phyloP scores from a whole-genome alignment of 2,329 filamentous ascomycete genomes.

The Aspergillus hiratsukae region DNA sequence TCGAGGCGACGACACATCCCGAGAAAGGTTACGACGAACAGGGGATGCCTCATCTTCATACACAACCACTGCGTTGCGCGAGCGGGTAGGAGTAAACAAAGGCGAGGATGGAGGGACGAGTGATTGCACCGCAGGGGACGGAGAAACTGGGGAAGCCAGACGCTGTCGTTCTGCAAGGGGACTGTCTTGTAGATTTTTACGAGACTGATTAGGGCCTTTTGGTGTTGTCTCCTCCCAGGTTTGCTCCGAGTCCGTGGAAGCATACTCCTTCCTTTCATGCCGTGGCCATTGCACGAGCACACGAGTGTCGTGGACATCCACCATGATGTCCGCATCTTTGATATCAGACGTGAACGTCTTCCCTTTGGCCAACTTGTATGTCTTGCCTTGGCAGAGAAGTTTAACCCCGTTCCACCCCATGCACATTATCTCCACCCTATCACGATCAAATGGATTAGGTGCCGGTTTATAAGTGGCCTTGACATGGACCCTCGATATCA shows the following conservation, averaged over 20 bases:
- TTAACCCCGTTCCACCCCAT: constrained; percentile 94
- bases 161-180: constrained; percentile 56
- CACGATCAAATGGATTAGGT: constrained; percentile 61
- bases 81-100: constrained; percentile 40
- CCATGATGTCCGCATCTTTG: constrained; percentile 82
- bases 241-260: constrained; percentile 58
- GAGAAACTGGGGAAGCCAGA: constrained; percentile 74
- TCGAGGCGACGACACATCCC: constrained; percentile 25
- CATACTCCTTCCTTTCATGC: constrained; percentile 49
- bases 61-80: constrained; percentile 51
- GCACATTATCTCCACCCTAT: constrained; percentile 83
- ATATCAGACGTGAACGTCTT: constrained; percentile 89
- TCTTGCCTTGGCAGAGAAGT: constrained; percentile 82
- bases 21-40: constrained; percentile 40
- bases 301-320: constrained; percentile 89
- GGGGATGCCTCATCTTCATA: constrained; percentile 68
- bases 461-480: constrained; percentile 77
- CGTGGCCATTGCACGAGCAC: constrained; percentile 87
- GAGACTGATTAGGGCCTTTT: constrained; percentile 28
- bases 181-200: constrained; percentile 32
- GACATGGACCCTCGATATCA: constrained; percentile 91
- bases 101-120: constrained; percentile 41
- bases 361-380: constrained; percentile 80
- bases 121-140: constrained; percentile 53
- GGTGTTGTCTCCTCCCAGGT: constrained; percentile 60